phyloP scores from a whole-genome alignment of 2,329 filamentous ascomycete species.

The Epichloe scottii region DNA sequence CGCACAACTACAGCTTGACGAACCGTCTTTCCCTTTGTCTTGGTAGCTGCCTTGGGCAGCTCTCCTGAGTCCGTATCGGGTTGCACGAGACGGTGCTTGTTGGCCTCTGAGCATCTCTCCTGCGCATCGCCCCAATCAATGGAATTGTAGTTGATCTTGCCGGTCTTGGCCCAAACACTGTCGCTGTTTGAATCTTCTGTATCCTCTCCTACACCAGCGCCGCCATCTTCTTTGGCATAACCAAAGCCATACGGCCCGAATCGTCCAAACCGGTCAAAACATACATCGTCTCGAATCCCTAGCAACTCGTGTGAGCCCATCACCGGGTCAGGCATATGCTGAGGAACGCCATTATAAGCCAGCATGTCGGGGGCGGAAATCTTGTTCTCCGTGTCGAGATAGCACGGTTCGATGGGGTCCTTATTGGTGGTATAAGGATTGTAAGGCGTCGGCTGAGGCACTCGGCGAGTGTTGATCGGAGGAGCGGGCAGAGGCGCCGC shows the following conservation, averaged over 20 bases:
- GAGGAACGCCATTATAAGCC: constrained; percentile 57
- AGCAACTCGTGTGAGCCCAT: constrained; percentile 67
- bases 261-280: constrained; percentile 78
- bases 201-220: constrained; percentile 57
- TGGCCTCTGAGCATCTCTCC: constrained; percentile 41
- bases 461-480: constrained; percentile 17
- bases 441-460: constrained; percentile 41
- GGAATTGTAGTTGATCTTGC: constrained; percentile 42
- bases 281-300: constrained; percentile 64
- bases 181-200: constrained; percentile 58
- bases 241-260: constrained; percentile 77
- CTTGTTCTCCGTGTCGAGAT: constrained; percentile 45
- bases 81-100: constrained; percentile 46
- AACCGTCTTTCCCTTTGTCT: constrained; percentile 25
- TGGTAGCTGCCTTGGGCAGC: constrained; percentile 12
- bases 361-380: constrained; percentile 49
- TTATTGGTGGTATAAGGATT: constrained; percentile 53
- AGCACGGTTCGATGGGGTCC: constrained; percentile 45
- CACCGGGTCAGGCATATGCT: constrained; percentile 64
- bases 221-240: constrained; percentile 63
- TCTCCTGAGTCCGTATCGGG: constrained; percentile 27
- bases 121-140: constrained; percentile 46
- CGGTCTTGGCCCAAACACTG: constrained; percentile 40
- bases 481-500: constrained; percentile 22
- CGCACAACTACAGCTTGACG: constrained; percentile 69